Conservation (phyloP, 2,329 filamentous ascomycete species). For the Cercospora citrullina region DNA sequence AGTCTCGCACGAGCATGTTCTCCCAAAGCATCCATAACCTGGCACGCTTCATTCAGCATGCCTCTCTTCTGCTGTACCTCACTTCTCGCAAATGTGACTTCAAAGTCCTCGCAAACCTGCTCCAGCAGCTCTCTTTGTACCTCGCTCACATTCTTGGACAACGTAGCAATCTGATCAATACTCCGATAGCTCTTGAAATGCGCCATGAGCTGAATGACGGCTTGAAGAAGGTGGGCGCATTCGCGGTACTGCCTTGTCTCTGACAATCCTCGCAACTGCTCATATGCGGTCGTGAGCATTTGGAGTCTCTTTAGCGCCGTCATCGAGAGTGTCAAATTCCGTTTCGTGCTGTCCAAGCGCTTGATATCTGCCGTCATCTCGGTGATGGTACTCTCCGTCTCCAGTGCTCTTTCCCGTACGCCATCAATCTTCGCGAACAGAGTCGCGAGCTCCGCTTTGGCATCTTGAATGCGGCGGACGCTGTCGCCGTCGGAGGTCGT, state of each 20-base stretch:
- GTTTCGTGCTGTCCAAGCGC: slow-evolving; percentile 91
- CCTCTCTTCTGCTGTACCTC: slow-evolving; percentile 71
- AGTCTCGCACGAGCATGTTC: slow-evolving; percentile 79
- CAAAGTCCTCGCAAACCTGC: slow-evolving; percentile 99
- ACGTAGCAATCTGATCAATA: slow-evolving; percentile 93
- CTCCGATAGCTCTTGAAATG: slow-evolving; percentile 98
- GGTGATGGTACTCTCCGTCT: slow-evolving; percentile 93
- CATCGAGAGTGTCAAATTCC: slow-evolving; percentile 95
- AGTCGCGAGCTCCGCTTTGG: slow-evolving; percentile 83
- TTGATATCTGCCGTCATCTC: slow-evolving; percentile 99
- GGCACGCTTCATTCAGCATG: slow-evolving; percentile 80
- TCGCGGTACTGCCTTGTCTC: slow-evolving; percentile 90
- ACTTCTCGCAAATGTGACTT: slow-evolving; percentile 86
- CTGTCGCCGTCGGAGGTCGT: slow-evolving; percentile 83
- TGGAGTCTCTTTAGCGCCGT: slow-evolving; percentile 94
- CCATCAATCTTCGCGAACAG: slow-evolving; percentile 94
- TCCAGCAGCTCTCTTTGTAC: slow-evolving; percentile 89
- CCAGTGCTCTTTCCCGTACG: slow-evolving; percentile 81
- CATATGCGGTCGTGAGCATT: slow-evolving; percentile 99
- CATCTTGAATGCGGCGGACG: slow-evolving; percentile 85
- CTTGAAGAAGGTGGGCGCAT: slow-evolving; percentile 88
- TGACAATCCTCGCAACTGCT: slow-evolving; percentile 81
- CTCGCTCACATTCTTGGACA: slow-evolving; percentile 90
- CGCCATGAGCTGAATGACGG: slow-evolving; percentile 94
- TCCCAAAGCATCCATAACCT: slow-evolving; percentile 92